Base-by-base conservation (phyloP, 306 rosid genomes). In the Prunus mongolica region DNA sequence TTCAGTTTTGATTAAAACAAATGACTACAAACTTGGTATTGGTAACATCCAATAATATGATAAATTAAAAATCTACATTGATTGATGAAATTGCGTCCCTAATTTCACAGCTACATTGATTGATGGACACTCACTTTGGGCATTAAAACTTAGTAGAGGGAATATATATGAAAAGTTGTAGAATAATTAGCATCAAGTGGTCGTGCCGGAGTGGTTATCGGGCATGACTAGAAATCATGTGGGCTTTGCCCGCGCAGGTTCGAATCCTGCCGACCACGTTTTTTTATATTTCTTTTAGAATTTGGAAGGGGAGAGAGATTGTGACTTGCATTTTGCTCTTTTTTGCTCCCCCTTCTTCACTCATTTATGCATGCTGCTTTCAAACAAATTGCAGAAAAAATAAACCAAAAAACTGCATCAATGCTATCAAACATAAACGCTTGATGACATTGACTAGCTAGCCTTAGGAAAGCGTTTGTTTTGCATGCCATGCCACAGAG, bases 151-250 rank as follows among this genome's bases (percentile, higher is more conserved):
- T 38, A 7, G 0, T 38, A 38, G 8, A 38, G 8, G 9, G 3
- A 13, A 13, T 12, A 49, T 12, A 56, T n/a, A 10, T 9, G 6
- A 0, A 8, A 51, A 2, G 3, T 24, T 27, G 18, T 3, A 15
- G 0, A 0, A 0, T 0, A 0, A 0, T 0, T 1, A 0, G 0
- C 16, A 16, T 10, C 46, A 0, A 6, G 76, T 75, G 80, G 66
- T 68, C 80, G 72, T 80, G 76, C 80, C 80, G 67, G 80, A 80
- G 80, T 65, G 82, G 82, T 72, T 72, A 79, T 79, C 78, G 78
- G 77, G 73, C 82, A 72, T 78, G 82, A 79, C 74, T 72, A 72
- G 78, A 79, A 79, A 79, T 79, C 74, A 72, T 72, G 78, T 79
- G 78, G 82, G 78, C 82, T 79, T 15, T 55, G 82, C 74, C 78